Evolutionary conservation across 495 filamentous ascomycete genomes (phyloP), one percentile per base, ranked within the genome.

Genomic region (Bacidia gigantensis): DNA sequence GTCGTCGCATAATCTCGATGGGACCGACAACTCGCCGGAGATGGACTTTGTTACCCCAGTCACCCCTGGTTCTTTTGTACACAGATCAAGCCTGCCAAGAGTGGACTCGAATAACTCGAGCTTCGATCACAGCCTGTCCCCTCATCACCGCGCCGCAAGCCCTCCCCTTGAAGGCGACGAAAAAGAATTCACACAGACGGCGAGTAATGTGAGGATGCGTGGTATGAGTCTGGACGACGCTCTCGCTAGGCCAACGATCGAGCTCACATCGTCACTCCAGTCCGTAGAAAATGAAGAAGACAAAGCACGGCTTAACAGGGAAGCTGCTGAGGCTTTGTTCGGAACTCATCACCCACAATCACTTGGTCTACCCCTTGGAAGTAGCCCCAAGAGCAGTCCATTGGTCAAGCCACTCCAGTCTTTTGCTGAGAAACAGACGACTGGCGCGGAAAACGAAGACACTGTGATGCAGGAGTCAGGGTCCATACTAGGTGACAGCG

Each of bases 141-240:
- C 83, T 61, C 84, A 81, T 32, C 72, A 81, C 51, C 80, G 84
- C 50, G 82, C 81, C 7, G 78, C 78, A 46, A 88, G 84, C 56
- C 92, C 93, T 46, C 88, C 87, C 21, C 76, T 97, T 25, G 92
- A 98, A 69, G 84, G 86, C 56, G 92, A 97, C 57, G 92, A 98
- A 70, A 86, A 83, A 60, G 92, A 97, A 67, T 98, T 98, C 62
- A 95, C 87, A 2, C 87, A 90, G 68, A 96, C 90, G 3, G 92
- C 92, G 9, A 81, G 83, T 60, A 83, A 80, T 41, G 77, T 96
- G 65, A 87, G 87, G 58, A 84, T 84, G 69, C 78, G 85, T 53
- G 86, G 76, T 52, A 70, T 75, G 53, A 76, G 66, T 57, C 52
- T 63, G 22, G 72, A 69, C 41, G 75, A 74, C 42, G 69, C 52